Evolutionary conservation across 805 yeast genomes (phyloP), one percentile per base, ranked within the genome.

Genomic region (Zygosaccharomyces lentus): DNA sequence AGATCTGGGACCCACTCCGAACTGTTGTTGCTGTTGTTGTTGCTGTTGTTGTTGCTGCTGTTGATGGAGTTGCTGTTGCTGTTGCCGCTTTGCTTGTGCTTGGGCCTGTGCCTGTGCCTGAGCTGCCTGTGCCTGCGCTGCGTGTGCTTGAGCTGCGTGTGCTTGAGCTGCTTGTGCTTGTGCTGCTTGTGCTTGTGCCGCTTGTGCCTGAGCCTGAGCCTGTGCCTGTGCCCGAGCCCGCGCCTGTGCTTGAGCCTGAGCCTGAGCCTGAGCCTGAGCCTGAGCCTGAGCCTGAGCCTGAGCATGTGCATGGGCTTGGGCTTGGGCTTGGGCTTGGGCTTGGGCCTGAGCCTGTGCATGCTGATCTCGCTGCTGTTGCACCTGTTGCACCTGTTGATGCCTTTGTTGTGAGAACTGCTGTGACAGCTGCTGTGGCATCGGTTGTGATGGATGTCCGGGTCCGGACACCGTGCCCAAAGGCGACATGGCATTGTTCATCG

Each of bases 401-500:
- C 34, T 31, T 24, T 13, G 45, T 35, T 29, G 53, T 30, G 39
- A 12, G 24, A 38, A 42, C 29, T 13, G 38, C 24, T 7, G 40
- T 16, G 24, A 45, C 4, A 36, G 46, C 17, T 37, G 54, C 23
- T 25, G 50, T 30, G 38, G 43, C 37, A 25, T 21, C 9, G 44
- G 41, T 27, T 37, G 44, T 23, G 30, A 30, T n/a, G 36, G 37
- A 21, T 40, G 43, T 19, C 40, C 21, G 17, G 31, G 16, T 3
- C 43, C 43, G 13, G 43, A 38, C 13, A 41, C 35, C 25, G 39
- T 41, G 31, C 48, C 51, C 23, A 47, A 30, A 10, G 59, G 59
- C 4, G 59, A 56, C 46, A 56, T 54, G 37, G 47, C 43, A 25
- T 48, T 49, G 35, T 49, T 57, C 52, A 58, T 45, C 3, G 61